These are phyloP conservation scores for Orobanche coerulescens DNA, from an alignment of 257 asterid species.

Conservation along the genomic window DNA sequence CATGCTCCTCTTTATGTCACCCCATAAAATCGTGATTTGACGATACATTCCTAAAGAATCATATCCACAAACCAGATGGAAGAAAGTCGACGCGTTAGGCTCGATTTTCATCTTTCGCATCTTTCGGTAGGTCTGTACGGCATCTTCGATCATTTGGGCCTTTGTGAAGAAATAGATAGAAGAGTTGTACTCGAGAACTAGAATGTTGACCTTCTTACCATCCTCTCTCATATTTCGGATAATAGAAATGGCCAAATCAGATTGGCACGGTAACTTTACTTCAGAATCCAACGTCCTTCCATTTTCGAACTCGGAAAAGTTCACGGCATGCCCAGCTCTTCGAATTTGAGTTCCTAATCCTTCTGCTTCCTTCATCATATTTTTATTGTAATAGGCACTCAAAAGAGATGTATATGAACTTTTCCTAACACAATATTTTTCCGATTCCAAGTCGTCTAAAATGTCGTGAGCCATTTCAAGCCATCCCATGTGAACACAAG, in stretches of 20 bases:
- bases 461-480: conserved; percentile 90
- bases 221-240: conserved; percentile 36
- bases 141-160: conserved; percentile 86
- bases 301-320: conserved; percentile 23
- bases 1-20: conserved; percentile 65
- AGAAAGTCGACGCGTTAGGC: conserved; percentile 54
- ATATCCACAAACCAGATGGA: conserved; percentile 50
- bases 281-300: conserved; percentile 18
- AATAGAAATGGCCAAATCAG: conserved; percentile 41
- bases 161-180: conserved; percentile 73
- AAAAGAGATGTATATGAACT: conserved; percentile 45
- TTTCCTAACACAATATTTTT: conserved; percentile 27
- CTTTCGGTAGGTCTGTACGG: conserved; percentile 51
- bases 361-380: conserved; percentile 64
- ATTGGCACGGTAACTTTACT: conserved; percentile 6
- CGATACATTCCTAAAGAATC: conserved; percentile 65
- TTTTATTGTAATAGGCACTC: conserved; percentile 39
- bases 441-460: conserved; percentile 64
- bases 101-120: conserved; percentile 60
- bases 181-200: conserved; percentile 47
- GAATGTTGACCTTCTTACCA: conserved; percentile 20
- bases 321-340: conserved; percentile 22
- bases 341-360: conserved; percentile 39
- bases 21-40: conserved; percentile 76
- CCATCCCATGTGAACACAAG: conserved; percentile 71